These are phyloP conservation scores for Scenedesmus sp. DNA, from an alignment of 163 green algal genomes.

Conservation along the genomic window DNA sequence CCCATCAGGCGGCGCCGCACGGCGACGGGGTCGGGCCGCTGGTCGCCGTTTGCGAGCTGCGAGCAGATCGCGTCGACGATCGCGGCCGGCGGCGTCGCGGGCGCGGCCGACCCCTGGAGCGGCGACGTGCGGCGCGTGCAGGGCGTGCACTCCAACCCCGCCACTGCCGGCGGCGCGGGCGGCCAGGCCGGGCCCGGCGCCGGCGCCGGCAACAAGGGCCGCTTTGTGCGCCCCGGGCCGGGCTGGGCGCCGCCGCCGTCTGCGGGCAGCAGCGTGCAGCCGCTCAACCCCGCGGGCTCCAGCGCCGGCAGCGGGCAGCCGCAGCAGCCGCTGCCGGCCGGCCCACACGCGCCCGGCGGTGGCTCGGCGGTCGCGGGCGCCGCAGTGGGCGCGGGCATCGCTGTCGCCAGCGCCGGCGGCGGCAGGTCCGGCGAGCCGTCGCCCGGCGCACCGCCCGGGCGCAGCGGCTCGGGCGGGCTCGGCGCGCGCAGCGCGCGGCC, in stretches of 20 bases:
- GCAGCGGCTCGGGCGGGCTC: too few species aligned
- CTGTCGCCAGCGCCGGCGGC: too few species aligned
- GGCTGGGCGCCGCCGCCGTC: conserved; percentile 3
- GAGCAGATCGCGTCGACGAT: conserved; percentile 24
- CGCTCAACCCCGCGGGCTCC: too few species aligned
- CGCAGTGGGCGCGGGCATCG: too few species aligned
- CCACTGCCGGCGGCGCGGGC: background rate
- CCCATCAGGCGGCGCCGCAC: too few species aligned
- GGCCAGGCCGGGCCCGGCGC: background rate
- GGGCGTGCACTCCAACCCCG: conserved; percentile 25
- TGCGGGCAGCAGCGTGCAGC: too few species aligned
- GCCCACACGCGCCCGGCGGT: background rate
- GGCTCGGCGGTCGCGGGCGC: background rate
- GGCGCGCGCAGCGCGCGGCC: too few species aligned
- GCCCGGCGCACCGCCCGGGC: too few species aligned
- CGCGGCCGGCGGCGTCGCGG: conserved; percentile 16
- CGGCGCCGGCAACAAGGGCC: conserved; percentile 2
- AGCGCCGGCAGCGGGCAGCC: background rate
- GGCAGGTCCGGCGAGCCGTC: too few species aligned
- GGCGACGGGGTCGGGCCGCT: too few species aligned
- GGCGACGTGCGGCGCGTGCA: conserved; percentile 1
- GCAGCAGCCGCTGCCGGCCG: background rate
- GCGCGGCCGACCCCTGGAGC: background rate
- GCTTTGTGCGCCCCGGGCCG: conserved; percentile 12
- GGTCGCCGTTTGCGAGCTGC: conserved; percentile 31